These are phyloP conservation scores for Veloboletus limbatus DNA, from an alignment of 1,284 basidiomycete genomes.

Conservation along the genomic window DNA sequence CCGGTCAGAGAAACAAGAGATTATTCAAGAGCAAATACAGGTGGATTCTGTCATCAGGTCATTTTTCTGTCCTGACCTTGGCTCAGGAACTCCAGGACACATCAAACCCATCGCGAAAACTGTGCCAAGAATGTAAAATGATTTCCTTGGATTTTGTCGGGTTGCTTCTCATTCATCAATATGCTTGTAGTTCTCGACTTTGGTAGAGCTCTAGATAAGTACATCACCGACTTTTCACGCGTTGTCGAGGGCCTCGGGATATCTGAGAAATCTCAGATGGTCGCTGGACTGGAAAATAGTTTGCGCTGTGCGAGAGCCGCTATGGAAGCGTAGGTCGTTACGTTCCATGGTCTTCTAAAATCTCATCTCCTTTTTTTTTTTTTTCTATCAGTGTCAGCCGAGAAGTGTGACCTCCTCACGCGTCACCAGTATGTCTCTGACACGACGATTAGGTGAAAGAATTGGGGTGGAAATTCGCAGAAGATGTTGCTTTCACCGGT, in stretches of 20 bases:
- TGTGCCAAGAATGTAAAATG: conserved; percentile 24
- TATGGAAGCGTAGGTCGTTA: conserved; percentile 20
- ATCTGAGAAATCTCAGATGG: conserved; percentile 8
- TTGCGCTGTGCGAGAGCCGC: conserved; percentile 7
- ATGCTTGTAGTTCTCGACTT: conserved; percentile 14
- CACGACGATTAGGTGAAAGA: conserved; percentile 13
- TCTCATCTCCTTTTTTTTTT: conserved; percentile 4
- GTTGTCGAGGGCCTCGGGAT: conserved; percentile 8
- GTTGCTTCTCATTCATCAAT: background rate
- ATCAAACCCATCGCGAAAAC: too few species aligned
- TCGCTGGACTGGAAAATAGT: conserved; percentile 4
- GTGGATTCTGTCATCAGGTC: background rate
- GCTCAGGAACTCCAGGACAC: conserved; percentile 13
- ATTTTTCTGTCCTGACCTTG: conserved; percentile 2
- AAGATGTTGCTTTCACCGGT: conserved; percentile 17
- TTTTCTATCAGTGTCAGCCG: conserved; percentile 11
- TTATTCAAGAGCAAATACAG: conserved; percentile 17
- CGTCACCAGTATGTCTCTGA: conserved; percentile 1
- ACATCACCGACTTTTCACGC: conserved; percentile 17
- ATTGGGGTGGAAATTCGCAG: conserved; percentile 17
- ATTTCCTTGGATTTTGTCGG: background rate
- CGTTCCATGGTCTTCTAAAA: background rate
- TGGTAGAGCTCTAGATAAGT: conserved; percentile 16
- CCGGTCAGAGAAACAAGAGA: conserved; percentile 13
- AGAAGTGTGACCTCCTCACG: conserved; percentile 11